A percentile compares a stretch with the other conserved stretches of the same genome.
These are phyloP conservation scores for Aspergillus heteromorphus DNA, from an alignment of 495 filamentous ascomycete genomes.

Conservation along the genomic window DNA sequence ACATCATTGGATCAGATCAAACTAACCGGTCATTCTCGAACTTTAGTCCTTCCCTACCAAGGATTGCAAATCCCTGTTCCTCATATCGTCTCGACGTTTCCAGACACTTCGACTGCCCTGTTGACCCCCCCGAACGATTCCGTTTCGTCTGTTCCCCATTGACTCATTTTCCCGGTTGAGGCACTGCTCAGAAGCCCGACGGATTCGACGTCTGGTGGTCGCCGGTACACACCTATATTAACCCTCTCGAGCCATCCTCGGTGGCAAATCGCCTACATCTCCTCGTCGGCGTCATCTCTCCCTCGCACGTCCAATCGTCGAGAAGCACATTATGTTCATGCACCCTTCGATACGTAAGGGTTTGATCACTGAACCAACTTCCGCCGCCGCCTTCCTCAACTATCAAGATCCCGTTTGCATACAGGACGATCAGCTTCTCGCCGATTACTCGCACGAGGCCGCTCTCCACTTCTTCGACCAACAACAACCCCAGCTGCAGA, in stretches of 20 bases:
- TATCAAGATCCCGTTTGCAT: conserved; percentile 35
- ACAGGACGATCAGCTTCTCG: conserved; percentile 43
- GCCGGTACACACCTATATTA: conserved; percentile 20
- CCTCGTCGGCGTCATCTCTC: conserved; percentile 26
- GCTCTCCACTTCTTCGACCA: conserved; percentile 20
- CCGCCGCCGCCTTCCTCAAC: conserved; percentile 22
- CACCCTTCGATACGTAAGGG: conserved; percentile 41
- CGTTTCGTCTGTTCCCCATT: conserved; percentile 1
- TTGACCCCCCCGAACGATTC: neutral
- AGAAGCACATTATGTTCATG: conserved; percentile 40
- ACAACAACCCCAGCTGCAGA: conserved; percentile 27
- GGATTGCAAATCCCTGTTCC: neutral
- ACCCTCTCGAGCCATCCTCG: conserved; percentile 25
- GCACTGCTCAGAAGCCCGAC: conserved; percentile 25
- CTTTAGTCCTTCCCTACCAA: conserved; percentile 4
- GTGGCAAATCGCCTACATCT: conserved; percentile 26
- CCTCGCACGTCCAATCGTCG: conserved; percentile 20
- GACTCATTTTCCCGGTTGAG: conserved; percentile 11
- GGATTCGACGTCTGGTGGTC: conserved; percentile 16
- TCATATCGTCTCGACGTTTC: conserved; percentile 25
- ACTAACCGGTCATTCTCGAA: conserved; percentile 14
- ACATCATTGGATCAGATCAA: conserved; percentile 5
- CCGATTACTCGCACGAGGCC: conserved; percentile 29
- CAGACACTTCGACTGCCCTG: conserved; percentile 26
- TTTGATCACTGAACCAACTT: conserved; percentile 40